Base-by-base conservation (phyloP, 768 basidiomycete genomes). In the Dioszegia crocea region DNA sequence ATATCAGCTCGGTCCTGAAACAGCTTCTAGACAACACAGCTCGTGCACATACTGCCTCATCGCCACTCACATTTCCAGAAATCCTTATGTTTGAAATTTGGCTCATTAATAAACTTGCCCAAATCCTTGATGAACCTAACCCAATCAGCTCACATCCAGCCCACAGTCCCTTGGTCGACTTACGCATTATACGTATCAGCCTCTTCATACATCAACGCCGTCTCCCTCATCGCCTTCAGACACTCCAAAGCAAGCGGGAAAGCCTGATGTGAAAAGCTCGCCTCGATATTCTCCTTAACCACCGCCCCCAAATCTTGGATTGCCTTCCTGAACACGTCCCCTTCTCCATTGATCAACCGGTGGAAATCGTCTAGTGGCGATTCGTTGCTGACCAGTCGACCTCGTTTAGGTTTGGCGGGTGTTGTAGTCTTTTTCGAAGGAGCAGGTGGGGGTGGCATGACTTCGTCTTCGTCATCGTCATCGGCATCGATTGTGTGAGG, bases 251-350 rank as follows among this genome's bases (percentile, higher is more conserved):
- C 82, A 75, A 91, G 87, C 16, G 80, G 79, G 36, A 81, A 81
- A 60, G 90, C 82, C 65, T 84, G 81, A 36, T 76, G 78, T 39
- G 88, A 83, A 77, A 93, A 94, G 36, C 88, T 88, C 26, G 80
- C 80, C 63, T 82, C 74, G 10, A 88, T 80, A 41, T 91, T 82
- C 71, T 90, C 87, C 58, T 80, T 79, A 44, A 92, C 83, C 10
- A 91, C 86, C 16, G 75, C 80, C 12, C 81, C 84, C 46, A 93
- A 76, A 74, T 92, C 91, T 65, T 87, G 64, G 17, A 76, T 70
- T 0, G 89, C 90, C 77, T 93, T 91, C 14, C 82, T 84, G 38
- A 92, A 88, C 19, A 91, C 78, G 73, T 91, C 90, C 0, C 89
- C 89, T 53, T 82, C 82, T 26, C 80, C 81, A 51, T 68, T 62